These are phyloP conservation scores for Salvia miltiorrhiza DNA, from an alignment of 257 asterid species.

Conservation along the genomic window DNA sequence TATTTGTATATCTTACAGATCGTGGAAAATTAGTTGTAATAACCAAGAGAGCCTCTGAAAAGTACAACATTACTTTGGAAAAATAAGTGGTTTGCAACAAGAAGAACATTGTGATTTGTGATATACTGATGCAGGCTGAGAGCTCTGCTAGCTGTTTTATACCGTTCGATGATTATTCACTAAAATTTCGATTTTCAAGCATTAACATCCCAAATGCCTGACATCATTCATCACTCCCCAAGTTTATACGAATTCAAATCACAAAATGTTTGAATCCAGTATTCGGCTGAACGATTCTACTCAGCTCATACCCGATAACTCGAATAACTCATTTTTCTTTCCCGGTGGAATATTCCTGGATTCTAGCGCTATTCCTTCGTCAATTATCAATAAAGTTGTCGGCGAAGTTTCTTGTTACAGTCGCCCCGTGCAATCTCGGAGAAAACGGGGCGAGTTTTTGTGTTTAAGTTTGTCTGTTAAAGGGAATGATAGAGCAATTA, in stretches of 20 bases:
- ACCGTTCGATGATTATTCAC: constrained; percentile 11
- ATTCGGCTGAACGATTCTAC: constrained; percentile 17
- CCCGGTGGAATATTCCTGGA: constrained; percentile 77
- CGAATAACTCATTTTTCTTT: constrained; percentile 18
- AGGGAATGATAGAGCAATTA: constrained; percentile 31
- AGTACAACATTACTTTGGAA: too few relatives aligned
- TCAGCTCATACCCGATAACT: too few relatives aligned
- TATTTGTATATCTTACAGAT: too few relatives aligned
- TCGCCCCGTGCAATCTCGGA: constrained; percentile 16
- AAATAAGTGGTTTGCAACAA: too few relatives aligned
- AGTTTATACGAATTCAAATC: constrained; percentile 2
- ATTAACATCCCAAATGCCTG: background rate
- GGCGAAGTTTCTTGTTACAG: constrained; percentile 26
- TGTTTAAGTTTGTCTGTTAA: constrained; percentile 60
- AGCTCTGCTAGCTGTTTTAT: constrained; percentile 26
- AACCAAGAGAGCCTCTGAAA: too few relatives aligned
- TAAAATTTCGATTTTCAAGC: constrained; percentile 15
- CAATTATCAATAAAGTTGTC: constrained; percentile 30
- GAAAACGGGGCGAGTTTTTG: constrained; percentile 44
- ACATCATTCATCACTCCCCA: constrained; percentile 16
- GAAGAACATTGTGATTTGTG: background rate
- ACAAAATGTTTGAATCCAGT: constrained; percentile 33
- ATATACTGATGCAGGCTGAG: constrained; percentile 4
- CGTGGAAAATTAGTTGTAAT: too few relatives aligned
- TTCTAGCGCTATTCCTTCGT: constrained; percentile 40